phyloP scores from a whole-genome alignment of 1,139 yeast species.

The Suhomyces bribrorum region DNA sequence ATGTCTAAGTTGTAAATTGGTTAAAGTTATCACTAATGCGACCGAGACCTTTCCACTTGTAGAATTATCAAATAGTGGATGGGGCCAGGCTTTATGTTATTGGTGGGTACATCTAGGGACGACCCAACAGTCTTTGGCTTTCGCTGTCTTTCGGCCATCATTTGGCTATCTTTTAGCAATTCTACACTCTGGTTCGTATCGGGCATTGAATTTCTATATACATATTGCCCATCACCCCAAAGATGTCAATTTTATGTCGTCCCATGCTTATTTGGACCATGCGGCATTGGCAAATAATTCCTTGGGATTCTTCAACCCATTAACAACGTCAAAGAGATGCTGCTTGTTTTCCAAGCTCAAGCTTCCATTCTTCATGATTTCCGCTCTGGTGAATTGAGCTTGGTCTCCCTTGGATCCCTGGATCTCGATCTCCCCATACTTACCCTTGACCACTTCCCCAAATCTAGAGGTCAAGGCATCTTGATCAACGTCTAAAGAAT shows the following conservation, averaged over 20 bases:
- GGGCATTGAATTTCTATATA: not conserved
- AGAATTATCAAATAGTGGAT: too few relatives aligned
- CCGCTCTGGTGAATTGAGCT: constrained; percentile 23
- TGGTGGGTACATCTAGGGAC: too few relatives aligned
- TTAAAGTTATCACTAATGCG: too few relatives aligned
- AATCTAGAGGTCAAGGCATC: constrained; percentile 29
- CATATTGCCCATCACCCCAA: not conserved
- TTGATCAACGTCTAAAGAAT: constrained; percentile 28
- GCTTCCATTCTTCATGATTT: constrained; percentile 36
- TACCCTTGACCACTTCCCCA: constrained; percentile 39
- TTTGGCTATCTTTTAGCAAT: too few relatives aligned
- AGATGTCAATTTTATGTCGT: not conserved
- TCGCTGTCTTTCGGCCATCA: too few relatives aligned
- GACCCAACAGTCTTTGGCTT: too few relatives aligned
- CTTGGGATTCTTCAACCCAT: constrained; percentile 28
- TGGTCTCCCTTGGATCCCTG: constrained; percentile 13
- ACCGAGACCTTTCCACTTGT: too few relatives aligned
- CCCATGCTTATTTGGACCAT: constrained; percentile 24
- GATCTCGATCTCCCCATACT: constrained; percentile 20
- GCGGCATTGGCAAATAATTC: constrained; percentile 34
- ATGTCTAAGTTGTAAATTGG: too few relatives aligned
- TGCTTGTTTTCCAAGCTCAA: constrained; percentile 31
- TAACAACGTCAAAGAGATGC: constrained; percentile 30
- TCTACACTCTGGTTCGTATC: not conserved
- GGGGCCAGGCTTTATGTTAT: too few relatives aligned